Evolutionary conservation across 1,139 yeast genomes (phyloP), one percentile per base, ranked within the genome.

Genomic region (Hansenula sp.): DNA sequence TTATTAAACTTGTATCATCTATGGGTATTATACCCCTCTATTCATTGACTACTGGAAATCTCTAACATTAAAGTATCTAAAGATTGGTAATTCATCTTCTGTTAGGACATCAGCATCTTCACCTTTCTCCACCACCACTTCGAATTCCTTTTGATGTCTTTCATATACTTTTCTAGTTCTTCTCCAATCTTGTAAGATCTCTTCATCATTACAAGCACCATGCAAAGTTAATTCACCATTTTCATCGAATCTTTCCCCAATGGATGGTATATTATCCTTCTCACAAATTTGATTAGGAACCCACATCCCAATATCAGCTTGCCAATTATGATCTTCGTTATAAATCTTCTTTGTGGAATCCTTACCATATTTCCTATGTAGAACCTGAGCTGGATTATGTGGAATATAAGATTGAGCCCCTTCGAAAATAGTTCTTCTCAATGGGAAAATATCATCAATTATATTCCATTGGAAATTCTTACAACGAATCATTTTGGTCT

Each of bases 401-500:
- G 87, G 86, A 41, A 79, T 67, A 54, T 76, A 79, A 1, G 74
- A 76, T 27, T 74, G 72, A 2, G 72, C 73, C 18, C 85, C 86
- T 61, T 81, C 86, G 51, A 74, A 80, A 45, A 68, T 60, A 0
- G 84, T 70, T 50, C 76, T 72, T 43, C 80, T 67, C 31, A 81
- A 56, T 3, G 86, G 84, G 44, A 71, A 64, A 28, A 80, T 61
- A 48, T 74, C 75, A 30, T 66, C 66, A 16, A 71, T 58, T 3
- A 67, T 58, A 58, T 77, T 79, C 70, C 75, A 72, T 57, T 81
- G 82, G 65, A 74, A 52, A 48, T 70, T 68, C 48, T 71, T 71
- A 57, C 77, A 72, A 42, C 54, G 59, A 41, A 57, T 47, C 3
- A 51, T 35, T 28, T 50, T 54, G 13, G 46, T 46, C 3, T 38